phyloP scores from a whole-genome alignment of 805 yeast genomes.

The Monosporozyma yasuniensis region DNA sequence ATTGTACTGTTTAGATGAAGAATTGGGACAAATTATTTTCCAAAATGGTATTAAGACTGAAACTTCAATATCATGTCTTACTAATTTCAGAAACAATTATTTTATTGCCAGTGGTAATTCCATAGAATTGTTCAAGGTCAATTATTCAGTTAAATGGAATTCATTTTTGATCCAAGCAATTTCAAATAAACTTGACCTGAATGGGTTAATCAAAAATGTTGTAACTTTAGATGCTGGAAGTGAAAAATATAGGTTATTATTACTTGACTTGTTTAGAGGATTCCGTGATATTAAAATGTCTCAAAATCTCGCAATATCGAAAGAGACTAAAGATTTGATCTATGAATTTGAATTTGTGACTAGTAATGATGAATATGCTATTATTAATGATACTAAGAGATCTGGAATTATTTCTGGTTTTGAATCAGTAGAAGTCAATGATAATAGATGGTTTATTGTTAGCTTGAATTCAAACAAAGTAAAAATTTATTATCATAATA shows the following conservation, averaged over 20 bases:
- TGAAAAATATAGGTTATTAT: constrained; percentile 1
- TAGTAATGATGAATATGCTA: background rate
- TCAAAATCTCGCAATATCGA: background rate
- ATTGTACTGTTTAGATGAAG: constrained; percentile 32
- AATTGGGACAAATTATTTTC: constrained; percentile 24
- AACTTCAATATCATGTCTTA: constrained; percentile 15
- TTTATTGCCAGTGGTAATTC: constrained; percentile 29
- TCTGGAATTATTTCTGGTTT: constrained; percentile 4
- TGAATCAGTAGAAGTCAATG: background rate
- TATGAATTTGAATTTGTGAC: constrained; percentile 1
- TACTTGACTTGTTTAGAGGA: constrained; percentile 13
- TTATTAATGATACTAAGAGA: background rate
- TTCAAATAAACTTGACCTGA: constrained; percentile 15
- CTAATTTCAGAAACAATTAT: constrained; percentile 22
- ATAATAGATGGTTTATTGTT: constrained; percentile 6
- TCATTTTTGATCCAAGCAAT: constrained; percentile 22
- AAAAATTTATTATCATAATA: constrained; percentile 1
- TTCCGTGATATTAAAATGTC: constrained; percentile 8
- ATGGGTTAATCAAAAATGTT: constrained; percentile 12
- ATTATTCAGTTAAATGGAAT: constrained; percentile 30
- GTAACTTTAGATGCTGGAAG: background rate
- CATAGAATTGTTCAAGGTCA: constrained; percentile 25
- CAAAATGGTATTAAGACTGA: constrained; percentile 17
- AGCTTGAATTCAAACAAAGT: constrained; percentile 4
- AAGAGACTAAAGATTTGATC: background rate